Evolutionary conservation across 139 green algal genomes (phyloP).

Genomic region (Pedinophyceae sp.): DNA sequence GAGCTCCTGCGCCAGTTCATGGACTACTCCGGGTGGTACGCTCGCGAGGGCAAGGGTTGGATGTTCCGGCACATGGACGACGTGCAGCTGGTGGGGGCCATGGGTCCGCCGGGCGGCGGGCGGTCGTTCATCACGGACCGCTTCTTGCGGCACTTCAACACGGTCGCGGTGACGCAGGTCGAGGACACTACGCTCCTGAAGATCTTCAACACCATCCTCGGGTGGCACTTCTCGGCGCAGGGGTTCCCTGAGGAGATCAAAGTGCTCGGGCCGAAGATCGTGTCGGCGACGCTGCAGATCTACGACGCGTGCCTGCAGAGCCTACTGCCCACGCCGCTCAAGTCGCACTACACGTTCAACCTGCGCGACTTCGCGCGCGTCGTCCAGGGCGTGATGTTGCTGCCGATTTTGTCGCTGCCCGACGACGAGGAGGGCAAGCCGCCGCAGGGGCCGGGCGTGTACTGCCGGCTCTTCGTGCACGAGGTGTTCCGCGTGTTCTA

Average conservation of each 20-base stretch:
- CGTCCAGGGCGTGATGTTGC: constrained; percentile 22
- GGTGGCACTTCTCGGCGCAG: constrained; percentile 35
- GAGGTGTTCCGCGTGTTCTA: constrained; percentile 58
- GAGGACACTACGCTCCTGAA: constrained; percentile 23
- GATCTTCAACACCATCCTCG: constrained; percentile 60
- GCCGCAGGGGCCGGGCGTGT: constrained; percentile 13
- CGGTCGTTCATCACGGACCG: constrained; percentile 48
- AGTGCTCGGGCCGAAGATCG: constrained; percentile 3
- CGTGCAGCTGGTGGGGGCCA: constrained; percentile 48
- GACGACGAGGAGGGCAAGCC: not conserved
- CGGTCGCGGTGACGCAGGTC: constrained; percentile 30
- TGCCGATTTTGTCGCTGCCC: not conserved
- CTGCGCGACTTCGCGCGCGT: constrained; percentile 59
- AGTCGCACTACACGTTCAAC: constrained; percentile 74
- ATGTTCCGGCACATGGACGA: constrained; percentile 38
- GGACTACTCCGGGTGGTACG: constrained; percentile 49
- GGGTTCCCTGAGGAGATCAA: constrained; percentile 29
- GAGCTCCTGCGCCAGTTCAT: constrained; percentile 54
- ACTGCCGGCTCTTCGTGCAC: constrained; percentile 54
- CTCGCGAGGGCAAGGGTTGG: constrained; percentile 36
- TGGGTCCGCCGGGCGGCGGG: constrained; percentile 51
- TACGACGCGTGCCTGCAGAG: constrained; percentile 36
- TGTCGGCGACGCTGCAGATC: constrained; percentile 35
- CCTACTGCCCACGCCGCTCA: constrained; percentile 56
- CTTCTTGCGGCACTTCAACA: constrained; percentile 52